Evolutionary conservation across 2,329 filamentous ascomycete species (phyloP).

Genomic region (Trichoderma atrobrunneum): DNA sequence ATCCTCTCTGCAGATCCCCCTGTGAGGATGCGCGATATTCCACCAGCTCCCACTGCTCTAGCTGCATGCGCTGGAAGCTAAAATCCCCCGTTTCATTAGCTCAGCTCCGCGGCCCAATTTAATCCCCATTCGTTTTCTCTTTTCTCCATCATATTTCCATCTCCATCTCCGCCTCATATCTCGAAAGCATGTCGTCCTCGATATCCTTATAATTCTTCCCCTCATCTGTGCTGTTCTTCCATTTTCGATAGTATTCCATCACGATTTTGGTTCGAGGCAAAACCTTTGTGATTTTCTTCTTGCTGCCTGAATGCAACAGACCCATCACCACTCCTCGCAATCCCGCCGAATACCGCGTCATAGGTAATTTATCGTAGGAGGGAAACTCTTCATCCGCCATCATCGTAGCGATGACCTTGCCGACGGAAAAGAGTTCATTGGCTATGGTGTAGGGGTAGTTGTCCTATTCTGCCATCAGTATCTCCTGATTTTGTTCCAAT

Average conservation of each 20-base stretch:
- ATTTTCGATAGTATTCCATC: slow-evolving; percentile 29
- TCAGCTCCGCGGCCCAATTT: background rate
- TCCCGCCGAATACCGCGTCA: slow-evolving; percentile 29
- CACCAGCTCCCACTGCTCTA: background rate
- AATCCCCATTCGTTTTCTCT: background rate
- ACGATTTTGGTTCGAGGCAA: slow-evolving; percentile 22
- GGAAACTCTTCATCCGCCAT: slow-evolving; percentile 34
- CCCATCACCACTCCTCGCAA: slow-evolving; percentile 26
- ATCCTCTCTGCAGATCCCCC: background rate
- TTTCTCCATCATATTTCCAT: background rate
- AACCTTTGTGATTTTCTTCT: background rate
- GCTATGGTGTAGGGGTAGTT: slow-evolving; percentile 32
- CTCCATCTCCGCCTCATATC: slow-evolving; percentile 7
- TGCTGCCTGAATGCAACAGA: slow-evolving; percentile 26
- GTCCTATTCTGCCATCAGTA: background rate
- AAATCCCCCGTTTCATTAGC: background rate
- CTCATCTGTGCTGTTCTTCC: slow-evolving; percentile 32
- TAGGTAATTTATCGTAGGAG: slow-evolving; percentile 25
- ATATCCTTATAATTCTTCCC: slow-evolving; percentile 34
- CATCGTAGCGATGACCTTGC: slow-evolving; percentile 41
- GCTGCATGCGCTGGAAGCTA: background rate
- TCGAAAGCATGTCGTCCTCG: slow-evolving; percentile 24
- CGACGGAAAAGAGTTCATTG: slow-evolving; percentile 40
- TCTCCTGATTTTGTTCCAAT: background rate
- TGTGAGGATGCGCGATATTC: background rate